Base-by-base conservation (phyloP, 192 early-diverging fungal species). In the Bifiguratus adelaidae region DNA sequence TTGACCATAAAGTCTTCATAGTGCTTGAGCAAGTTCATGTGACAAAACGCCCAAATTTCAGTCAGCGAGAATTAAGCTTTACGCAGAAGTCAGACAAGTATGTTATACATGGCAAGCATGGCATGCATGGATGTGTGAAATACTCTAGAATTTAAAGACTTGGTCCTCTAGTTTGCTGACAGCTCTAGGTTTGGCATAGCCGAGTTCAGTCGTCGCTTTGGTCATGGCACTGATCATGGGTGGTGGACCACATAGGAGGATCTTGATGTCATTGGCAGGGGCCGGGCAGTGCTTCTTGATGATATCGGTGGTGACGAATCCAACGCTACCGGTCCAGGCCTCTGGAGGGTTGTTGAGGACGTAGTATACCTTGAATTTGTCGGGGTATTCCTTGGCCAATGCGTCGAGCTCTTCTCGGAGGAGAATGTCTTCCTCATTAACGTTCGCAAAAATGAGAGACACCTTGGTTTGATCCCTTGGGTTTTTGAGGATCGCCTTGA, bases 401-500 rank as follows among this genome's bases (percentile, higher is more conserved):
- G 53, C 56, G 44, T 95, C 91, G 4, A 97, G 74, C 62, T 97
- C 86, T 23, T 81, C 69, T 47, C 71, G 73, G 41, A 95, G 61
- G 30, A 95, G 57, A 55, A 98, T 95, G 52, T 95, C 95, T 28
- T 91, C 82, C 35, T 78, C 75, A 5, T 64, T 85, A 33, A 90
- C 85, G 63, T 98, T 98, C 52, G 88, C 89, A 73, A 88, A 98
- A 41, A 95, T 71, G n/a, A 98, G 70, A 55, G 61, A 83, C 34
- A 97, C 58, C 34, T 73, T 72, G 23, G 95, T 98, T 58, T 80
- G 81, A 60, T 98, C 95, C 25, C 73, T 61, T 18, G 89, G 88
- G 65, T 98, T 87, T 43, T 79, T 77, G 47, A 86, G 50, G 20
- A 95, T 76, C 23, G 83, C 81, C 40, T 87, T 85, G 38, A 95